A percentile compares a stretch with the other conserved stretches of the same genome.
Conservation (phyloP, 352 stramenopile genomes). For the Phytophthora syringae region DNA sequence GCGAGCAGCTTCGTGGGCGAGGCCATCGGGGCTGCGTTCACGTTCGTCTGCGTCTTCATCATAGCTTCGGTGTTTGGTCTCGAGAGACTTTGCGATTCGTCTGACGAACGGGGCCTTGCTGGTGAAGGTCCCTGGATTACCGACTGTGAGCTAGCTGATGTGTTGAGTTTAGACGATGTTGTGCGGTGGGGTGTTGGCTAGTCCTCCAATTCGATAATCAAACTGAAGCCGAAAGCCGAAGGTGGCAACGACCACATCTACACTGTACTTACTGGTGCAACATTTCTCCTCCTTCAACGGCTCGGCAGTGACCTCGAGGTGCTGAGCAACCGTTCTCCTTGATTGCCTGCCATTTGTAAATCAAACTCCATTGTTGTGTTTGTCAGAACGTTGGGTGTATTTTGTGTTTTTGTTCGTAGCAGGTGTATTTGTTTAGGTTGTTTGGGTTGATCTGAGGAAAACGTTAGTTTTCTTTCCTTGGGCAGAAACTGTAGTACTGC, state of each 20-base stretch:
- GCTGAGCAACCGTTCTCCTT: constrained; percentile 17
- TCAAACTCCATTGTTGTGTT: too few species aligned
- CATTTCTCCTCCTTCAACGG: too few species aligned
- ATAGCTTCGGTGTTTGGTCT: constrained; percentile 42
- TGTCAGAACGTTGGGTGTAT: constrained; percentile 20
- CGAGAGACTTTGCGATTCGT: constrained; percentile 5
- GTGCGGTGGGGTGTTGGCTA: constrained; percentile 17
- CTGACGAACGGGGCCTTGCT: too few species aligned
- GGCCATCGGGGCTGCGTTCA: constrained; percentile 23
- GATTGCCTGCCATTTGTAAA: too few species aligned
- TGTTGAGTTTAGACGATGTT: too few species aligned
- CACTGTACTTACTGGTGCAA: too few species aligned
- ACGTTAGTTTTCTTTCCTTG: too few species aligned
- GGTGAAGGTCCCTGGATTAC: constrained; percentile 2
- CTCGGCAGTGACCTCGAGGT: constrained; percentile 6
- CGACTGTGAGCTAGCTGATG: not conserved
- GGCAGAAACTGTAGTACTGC: too few species aligned
- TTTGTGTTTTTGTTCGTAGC: too few species aligned
- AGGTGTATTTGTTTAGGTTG: too few species aligned
- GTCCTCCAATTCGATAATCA: constrained; percentile 35
- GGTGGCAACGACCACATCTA: not conserved
- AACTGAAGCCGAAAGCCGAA: constrained; percentile 3
- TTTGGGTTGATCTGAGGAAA: too few species aligned
- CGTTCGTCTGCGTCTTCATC: constrained; percentile 31
- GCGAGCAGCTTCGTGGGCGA: constrained; percentile 55